Evolutionary conservation across 768 basidiomycete genomes (phyloP).

Genomic region (Sporobolomyces phaffii): DNA sequence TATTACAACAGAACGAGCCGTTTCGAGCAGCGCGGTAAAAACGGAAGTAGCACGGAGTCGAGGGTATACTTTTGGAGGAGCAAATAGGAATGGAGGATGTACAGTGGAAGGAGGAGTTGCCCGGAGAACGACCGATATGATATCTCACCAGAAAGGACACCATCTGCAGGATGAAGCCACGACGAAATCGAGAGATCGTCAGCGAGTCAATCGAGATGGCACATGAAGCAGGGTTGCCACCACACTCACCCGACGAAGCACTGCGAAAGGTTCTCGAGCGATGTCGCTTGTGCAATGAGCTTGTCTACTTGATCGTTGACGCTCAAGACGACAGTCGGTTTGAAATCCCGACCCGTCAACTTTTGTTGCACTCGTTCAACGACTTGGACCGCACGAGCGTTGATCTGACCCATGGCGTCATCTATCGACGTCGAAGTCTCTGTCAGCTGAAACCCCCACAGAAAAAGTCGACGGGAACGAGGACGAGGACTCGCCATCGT

Average conservation of each 20-base stretch:
- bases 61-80: no score
- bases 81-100: no score
- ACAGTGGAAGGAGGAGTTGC: no score
- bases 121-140: no score
- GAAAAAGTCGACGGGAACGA: no score
- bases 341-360: conserved; percentile 90
- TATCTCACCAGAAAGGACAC: conserved; percentile 3
- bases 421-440: conserved; percentile 47
- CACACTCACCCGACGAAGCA: conserved; percentile 52
- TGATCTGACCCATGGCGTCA: conserved; percentile 72
- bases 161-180: background rate
- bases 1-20: no score
- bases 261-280: conserved; percentile 89
- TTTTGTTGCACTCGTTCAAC: conserved; percentile 94
- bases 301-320: conserved; percentile 85
- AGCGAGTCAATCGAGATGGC: no score
- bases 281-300: conserved; percentile 85
- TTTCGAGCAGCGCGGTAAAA: no score
- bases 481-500: conserved; percentile 12
- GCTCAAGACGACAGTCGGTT: conserved; percentile 65
- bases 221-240: no score
- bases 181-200: background rate
- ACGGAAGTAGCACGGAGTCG: no score
- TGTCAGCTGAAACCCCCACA: background rate
- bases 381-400: conserved; percentile 80